Evolutionary conservation across 176 grass and related monocot species (phyloP), one percentile per base, ranked within the genome.

Genomic region (Oryza australiensis): DNA sequence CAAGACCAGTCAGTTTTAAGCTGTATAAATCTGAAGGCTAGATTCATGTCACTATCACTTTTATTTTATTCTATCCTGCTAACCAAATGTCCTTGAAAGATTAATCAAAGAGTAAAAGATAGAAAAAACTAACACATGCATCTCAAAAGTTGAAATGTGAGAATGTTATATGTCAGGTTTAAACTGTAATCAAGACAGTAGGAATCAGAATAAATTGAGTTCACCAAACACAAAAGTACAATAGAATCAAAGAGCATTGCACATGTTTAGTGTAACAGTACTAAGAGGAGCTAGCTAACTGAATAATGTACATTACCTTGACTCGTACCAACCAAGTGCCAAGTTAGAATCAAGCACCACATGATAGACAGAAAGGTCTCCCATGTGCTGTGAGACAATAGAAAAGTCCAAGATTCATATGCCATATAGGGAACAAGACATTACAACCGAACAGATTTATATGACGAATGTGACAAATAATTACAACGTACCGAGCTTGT

Each of bases 311-410:
- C 24, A 66, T 78, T 23, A 73, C 43, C 20, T 60, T 60, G 55
- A 60, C 22, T 66, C 73, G 2, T 82, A 89, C 83, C 88, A 73
- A 86, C 57, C 45, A 43, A 77, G 43, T 76, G 51, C 66, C 62
- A 77, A 62, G 43, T 70, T 86, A 78, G 87, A 82, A 82, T 30
- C 72, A 68, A 45, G 27, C 66, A 82, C 45, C 34, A 85, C 73
- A 82, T 82, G 74, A 22, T 82, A 77, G 30, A 86, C 71, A 42
- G 59, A 82, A 60, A 82, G 57, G 40, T 59, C 60, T 82, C 42
- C 32, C 78, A 86, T 85, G 78, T 78, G 43, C 18, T 57, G 57
- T 77, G 43, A 62, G 62, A 48, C 43, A 82, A 65, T 80, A 72
- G 59, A 77, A 86, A 82, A 41, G 62, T 77, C 26, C 22, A 41